Evolutionary conservation across 2,329 filamentous ascomycete species (phyloP).

Genomic region (Sporothrix euskadiensis): DNA sequence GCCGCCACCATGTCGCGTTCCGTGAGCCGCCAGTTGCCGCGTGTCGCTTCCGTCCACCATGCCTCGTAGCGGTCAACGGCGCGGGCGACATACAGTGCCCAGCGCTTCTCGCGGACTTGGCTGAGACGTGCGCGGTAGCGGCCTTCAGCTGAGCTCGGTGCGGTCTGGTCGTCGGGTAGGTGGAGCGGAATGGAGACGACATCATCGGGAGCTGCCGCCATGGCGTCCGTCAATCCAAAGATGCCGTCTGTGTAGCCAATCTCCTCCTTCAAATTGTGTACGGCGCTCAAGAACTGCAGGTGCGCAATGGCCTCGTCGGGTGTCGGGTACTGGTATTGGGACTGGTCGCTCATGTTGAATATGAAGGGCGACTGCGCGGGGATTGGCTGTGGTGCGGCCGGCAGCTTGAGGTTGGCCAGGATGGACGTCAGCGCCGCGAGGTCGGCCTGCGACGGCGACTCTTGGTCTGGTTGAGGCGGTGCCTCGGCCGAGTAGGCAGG

Average conservation of each 20-base stretch:
- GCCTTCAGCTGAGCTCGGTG: conserved; percentile 35
- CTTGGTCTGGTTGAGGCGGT: neutral
- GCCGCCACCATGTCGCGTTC: conserved; percentile 42
- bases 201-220: conserved; percentile 37
- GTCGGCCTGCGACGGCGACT: conserved; percentile 1
- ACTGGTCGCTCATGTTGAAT: neutral
- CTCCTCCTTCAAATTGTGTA: conserved; percentile 67
- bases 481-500: conserved; percentile 21
- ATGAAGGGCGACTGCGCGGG: neutral
- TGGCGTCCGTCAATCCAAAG: conserved; percentile 60
- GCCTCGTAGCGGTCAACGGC: conserved; percentile 67
- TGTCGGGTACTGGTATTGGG: conserved; percentile 11
- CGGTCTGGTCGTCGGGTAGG: conserved; percentile 22
- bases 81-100: conserved; percentile 67
- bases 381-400: neutral
- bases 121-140: conserved; percentile 49
- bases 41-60: conserved; percentile 56
- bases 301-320: conserved; percentile 67
- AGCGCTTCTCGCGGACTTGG: conserved; percentile 68
- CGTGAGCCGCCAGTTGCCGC: conserved; percentile 34
- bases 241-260: conserved; percentile 67
- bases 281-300: conserved; percentile 68
- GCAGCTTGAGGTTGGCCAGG: conserved; percentile 11
- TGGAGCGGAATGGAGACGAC: neutral
- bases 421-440: conserved; percentile 2